Evolutionary conservation across 306 rosid species (phyloP).

Genomic region (Citrullus mucosospermus): DNA sequence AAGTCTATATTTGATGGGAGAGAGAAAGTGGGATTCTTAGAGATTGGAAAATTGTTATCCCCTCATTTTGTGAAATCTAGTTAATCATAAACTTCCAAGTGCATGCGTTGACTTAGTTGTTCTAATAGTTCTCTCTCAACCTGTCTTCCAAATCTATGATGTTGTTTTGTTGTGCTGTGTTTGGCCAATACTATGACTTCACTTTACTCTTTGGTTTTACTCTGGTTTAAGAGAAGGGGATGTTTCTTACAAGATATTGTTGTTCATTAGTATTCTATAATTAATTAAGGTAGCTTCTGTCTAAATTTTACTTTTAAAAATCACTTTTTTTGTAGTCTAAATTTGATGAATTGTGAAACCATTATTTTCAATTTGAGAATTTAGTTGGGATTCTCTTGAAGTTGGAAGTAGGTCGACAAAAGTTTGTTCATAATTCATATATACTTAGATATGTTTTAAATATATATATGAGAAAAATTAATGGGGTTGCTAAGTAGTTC

Average conservation of each 20-base stretch:
- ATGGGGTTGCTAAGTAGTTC: too few species aligned
- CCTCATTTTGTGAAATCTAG: constrained; percentile 38
- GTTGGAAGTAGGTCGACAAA: too few species aligned
- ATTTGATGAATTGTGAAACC: too few species aligned
- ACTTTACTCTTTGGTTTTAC: not conserved
- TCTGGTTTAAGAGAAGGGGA: not conserved
- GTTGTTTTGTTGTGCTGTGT: not conserved
- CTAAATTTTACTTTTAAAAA: too few species aligned
- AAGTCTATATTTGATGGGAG: constrained; percentile 57
- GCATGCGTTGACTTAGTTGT: not conserved
- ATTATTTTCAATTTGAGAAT: too few species aligned
- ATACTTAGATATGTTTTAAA: too few species aligned
- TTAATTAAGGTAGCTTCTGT: too few species aligned
- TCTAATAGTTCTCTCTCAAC: not conserved
- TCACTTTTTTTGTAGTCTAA: too few species aligned
- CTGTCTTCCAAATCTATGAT: not conserved
- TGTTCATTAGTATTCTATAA: not conserved
- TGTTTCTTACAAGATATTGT: not conserved
- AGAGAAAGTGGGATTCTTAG: constrained; percentile 42
- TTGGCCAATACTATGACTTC: not conserved
- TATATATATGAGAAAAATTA: too few species aligned
- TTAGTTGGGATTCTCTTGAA: too few species aligned
- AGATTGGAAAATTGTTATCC: constrained; percentile 39
- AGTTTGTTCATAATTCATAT: too few species aligned
- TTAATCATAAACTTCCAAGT: not conserved